phyloP scores from a whole-genome alignment of 2,329 filamentous ascomycete species.

The Aspergillus sp. region DNA sequence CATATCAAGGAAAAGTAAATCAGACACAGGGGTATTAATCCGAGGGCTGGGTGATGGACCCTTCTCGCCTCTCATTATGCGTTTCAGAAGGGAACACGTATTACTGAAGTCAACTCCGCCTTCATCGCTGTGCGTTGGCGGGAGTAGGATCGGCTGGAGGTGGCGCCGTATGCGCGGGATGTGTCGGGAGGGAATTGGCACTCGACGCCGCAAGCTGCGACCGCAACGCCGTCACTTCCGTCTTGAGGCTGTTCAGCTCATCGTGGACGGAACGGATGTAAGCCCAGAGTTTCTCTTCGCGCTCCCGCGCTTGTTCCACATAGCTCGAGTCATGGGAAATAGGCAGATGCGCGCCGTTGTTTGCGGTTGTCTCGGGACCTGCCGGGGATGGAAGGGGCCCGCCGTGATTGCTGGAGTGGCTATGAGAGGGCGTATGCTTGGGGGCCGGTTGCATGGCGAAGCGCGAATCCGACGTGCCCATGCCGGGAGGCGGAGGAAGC shows the following conservation, averaged over 20 bases:
- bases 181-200: constrained; percentile 19
- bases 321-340: constrained; percentile 21
- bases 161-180: constrained; percentile 13
- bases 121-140: constrained; percentile 16
- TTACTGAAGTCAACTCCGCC: neutral
- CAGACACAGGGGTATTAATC: constrained; percentile 5
- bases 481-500: constrained; percentile 41
- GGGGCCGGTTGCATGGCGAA: constrained; percentile 39
- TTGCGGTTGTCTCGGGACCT: constrained; percentile 23
- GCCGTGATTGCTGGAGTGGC: constrained; percentile 34
- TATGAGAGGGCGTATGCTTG: constrained; percentile 35
- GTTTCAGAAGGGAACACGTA: neutral
- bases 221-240: constrained; percentile 40
- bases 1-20: neutral
- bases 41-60: neutral
- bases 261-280: constrained; percentile 44
- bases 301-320: constrained; percentile 29
- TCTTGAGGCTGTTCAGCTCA: constrained; percentile 38
- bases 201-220: constrained; percentile 37
- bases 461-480: constrained; percentile 42
- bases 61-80: too few relatives aligned
- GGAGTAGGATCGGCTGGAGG: constrained; percentile 12
- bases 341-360: constrained; percentile 16
- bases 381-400: constrained; percentile 25
- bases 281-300: constrained; percentile 42